Evolutionary conservation across 2,329 filamentous ascomycete genomes (phyloP).

Genomic region (Pyrenophora graminea): DNA sequence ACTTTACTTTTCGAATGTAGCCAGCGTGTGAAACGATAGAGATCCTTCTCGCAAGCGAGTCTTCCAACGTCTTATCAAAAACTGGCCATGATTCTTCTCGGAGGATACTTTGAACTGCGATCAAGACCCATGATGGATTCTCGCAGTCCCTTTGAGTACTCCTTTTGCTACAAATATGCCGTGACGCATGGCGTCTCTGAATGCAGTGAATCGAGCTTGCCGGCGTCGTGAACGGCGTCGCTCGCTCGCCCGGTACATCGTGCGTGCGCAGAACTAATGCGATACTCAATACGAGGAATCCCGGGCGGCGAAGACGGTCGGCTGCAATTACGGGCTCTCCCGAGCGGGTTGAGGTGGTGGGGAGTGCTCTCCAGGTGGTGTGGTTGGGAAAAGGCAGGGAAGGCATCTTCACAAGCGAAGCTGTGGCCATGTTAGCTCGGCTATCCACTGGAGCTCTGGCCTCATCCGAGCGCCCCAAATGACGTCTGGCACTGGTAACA

Average conservation of each 20-base stretch:
- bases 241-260: background rate
- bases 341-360: background rate
- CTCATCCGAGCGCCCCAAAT: slow-evolving; percentile 21
- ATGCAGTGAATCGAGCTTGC: background rate
- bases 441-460: slow-evolving; percentile 18
- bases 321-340: background rate
- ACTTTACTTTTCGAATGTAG: slow-evolving; percentile 13
- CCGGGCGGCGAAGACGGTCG: background rate
- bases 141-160: slow-evolving; percentile 40
- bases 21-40: slow-evolving; percentile 19
- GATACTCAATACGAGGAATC: background rate
- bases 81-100: slow-evolving; percentile 19
- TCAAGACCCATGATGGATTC: slow-evolving; percentile 31
- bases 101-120: slow-evolving; percentile 40
- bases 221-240: background rate
- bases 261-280: background rate
- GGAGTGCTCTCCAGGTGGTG: background rate
- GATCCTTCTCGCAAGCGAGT: slow-evolving; percentile 24
- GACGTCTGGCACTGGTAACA: slow-evolving; percentile 25
- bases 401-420: slow-evolving; percentile 22
- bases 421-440: slow-evolving; percentile 18
- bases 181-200: background rate
- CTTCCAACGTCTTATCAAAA: slow-evolving; percentile 18
- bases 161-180: slow-evolving; percentile 6
- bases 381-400: background rate